phyloP scores from a whole-genome alignment of 768 basidiomycete genomes.

The Trametes cingulata region DNA sequence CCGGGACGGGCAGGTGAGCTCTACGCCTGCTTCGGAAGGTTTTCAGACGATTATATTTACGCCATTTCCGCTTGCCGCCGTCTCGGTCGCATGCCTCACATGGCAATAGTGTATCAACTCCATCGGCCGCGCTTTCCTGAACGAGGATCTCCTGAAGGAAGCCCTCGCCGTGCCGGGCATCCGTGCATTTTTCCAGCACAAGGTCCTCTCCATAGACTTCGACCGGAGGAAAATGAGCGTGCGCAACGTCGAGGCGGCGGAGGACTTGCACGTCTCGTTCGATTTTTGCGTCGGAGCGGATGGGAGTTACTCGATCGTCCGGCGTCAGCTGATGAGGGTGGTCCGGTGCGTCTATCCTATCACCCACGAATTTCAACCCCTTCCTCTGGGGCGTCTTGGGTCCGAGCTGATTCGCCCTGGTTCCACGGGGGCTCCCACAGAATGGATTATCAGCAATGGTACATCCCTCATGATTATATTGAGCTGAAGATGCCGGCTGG shows the following conservation, averaged over 20 bases:
- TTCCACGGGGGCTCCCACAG: slow-evolving; percentile 42
- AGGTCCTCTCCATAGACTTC: slow-evolving; percentile 77
- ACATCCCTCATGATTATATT: slow-evolving; percentile 94
- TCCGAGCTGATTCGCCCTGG: slow-evolving; percentile 7
- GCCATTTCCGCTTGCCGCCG: slow-evolving; percentile 14
- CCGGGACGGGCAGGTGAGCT: slow-evolving; percentile 77
- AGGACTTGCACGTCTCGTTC: slow-evolving; percentile 53
- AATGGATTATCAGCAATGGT: slow-evolving; percentile 94
- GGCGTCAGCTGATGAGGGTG: slow-evolving; percentile 94
- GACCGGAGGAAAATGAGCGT: slow-evolving; percentile 57
- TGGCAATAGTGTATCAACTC: slow-evolving; percentile 83
- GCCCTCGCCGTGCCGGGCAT: slow-evolving; percentile 64
- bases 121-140: slow-evolving; percentile 85
- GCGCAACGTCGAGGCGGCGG: slow-evolving; percentile 45
- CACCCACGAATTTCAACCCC: slow-evolving; percentile 24
- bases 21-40: slow-evolving; percentile 16
- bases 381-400: slow-evolving; percentile 6
- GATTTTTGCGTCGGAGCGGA: slow-evolving; percentile 91
- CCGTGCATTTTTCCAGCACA: slow-evolving; percentile 76
- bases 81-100: not conserved
- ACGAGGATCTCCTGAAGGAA: slow-evolving; percentile 81
- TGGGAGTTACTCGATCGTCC: slow-evolving; percentile 89
- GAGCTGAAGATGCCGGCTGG: slow-evolving; percentile 95
- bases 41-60: slow-evolving; percentile 4
- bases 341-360: slow-evolving; percentile 63